Evolutionary conservation across 306 rosid genomes (phyloP).

Genomic region (Glycine latifolia): DNA sequence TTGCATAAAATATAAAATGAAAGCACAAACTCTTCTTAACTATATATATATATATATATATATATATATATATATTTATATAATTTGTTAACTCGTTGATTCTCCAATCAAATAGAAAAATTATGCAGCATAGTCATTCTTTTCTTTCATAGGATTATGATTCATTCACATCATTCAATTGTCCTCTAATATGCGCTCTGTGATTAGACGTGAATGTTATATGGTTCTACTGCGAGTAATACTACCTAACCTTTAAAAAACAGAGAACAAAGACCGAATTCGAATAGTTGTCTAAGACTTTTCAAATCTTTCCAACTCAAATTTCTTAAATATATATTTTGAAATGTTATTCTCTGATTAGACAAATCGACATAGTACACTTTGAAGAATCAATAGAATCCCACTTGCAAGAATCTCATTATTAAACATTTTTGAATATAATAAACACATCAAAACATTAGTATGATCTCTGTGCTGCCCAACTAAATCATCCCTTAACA

Average conservation of each 20-base stretch:
- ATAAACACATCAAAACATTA: neutral
- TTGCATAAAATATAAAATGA: too few species aligned
- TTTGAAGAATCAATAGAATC: conserved; percentile 26
- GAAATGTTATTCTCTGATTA: neutral
- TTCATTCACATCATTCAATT: neutral
- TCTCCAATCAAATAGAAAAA: too few species aligned
- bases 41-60: too few species aligned
- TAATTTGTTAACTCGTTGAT: too few species aligned
- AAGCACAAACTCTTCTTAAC: too few species aligned
- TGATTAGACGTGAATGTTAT: neutral
- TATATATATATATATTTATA: too few species aligned
- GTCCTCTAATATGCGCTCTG: neutral
- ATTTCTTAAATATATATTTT: neutral
- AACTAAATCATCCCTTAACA: conserved; percentile 3
- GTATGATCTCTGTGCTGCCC: conserved; percentile 5
- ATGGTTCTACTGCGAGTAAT: neutral
- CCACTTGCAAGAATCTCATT: conserved; percentile 35
- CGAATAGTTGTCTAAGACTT: neutral
- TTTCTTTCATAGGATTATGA: neutral
- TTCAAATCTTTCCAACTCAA: neutral
- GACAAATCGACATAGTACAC: neutral
- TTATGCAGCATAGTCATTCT: neutral
- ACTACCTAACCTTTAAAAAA: neutral
- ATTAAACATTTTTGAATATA: neutral
- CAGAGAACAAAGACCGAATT: neutral